Base-by-base conservation (phyloP, 2,329 filamentous ascomycete genomes). In the Exophiala sp. region DNA sequence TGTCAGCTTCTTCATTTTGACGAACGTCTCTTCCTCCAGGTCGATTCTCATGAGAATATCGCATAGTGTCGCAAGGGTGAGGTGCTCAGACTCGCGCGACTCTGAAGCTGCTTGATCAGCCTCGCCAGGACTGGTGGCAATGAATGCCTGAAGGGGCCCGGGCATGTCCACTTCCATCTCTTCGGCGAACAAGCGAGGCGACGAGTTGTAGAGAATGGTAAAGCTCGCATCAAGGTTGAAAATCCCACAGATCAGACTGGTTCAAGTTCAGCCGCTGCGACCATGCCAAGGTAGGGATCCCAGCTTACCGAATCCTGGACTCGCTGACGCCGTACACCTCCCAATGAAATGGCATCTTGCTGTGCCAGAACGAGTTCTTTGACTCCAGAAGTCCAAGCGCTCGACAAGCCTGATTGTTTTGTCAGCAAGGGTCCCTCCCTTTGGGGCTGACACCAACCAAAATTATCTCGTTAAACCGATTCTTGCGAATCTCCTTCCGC, bases 201-300 rank as follows among this genome's bases (percentile, higher is more conserved):
- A 32, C 41, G 45, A 44, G 14, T 51, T 51, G 14, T 51, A 51
- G 7, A 51, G 41, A n/a, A 51, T 29, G 6, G 18, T 51, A 32
- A 51, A 51, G 48, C 48, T 51, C 14, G 48, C 48, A 21, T 51
- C 48, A n/a, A 51, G 48, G 39, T 51, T 36, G 41, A 51, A 51
- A 21, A 51, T 32, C n/a, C 48, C 41, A n/a, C 40, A 51, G 20
- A 35, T 42, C 32, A 51, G 48, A 8, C 24, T 29, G 24, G 24
- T 29, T 5, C 24, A 29, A 8, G 24, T 29, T 29, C 24, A 29
- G 24, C 24, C 24, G 5, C 24, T 5, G 24, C 24, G 24, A 29
- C 4, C 24, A 29, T 29, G 7, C 24, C 24, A 29, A 5, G 24
- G 24, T 29, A 18, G 16, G 24, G 7, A 29, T 5, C 7, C 24